Conservation (phyloP, 192 early-diverging fungal species). For the Backusella macrospora region DNA sequence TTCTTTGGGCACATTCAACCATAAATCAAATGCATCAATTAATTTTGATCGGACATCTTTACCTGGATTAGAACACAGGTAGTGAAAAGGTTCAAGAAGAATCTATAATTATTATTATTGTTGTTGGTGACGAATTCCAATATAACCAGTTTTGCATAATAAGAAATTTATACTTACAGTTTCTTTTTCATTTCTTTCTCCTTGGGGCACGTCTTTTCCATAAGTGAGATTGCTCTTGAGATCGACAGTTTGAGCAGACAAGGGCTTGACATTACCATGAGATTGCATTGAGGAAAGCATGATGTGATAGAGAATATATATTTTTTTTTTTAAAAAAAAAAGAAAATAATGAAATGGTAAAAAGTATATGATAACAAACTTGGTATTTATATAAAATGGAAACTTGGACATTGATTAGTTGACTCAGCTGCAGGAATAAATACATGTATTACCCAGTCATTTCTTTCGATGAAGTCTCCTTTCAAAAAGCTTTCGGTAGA, state of each 20-base stretch:
- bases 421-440: no score
- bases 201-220: background rate
- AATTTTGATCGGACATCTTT: slow-evolving; percentile 93
- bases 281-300: slow-evolving; percentile 19
- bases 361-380: no score
- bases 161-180: background rate
- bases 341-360: background rate
- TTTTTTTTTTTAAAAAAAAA: background rate
- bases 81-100: slow-evolving; percentile 90
- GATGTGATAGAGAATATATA: background rate
- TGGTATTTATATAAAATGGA: no score
- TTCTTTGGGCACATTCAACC: slow-evolving; percentile 79
- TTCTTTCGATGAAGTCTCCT: no score
- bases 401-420: no score
- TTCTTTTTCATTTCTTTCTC: slow-evolving; percentile 1
- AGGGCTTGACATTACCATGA: slow-evolving; percentile 7
- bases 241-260: background rate
- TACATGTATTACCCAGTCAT: no score
- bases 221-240: background rate
- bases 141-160: background rate
- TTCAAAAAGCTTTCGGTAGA: no score
- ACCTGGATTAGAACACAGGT: slow-evolving; percentile 83
- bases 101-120: slow-evolving; percentile 48
- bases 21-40: slow-evolving; percentile 90
- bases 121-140: no score